These are phyloP conservation scores for Trypanosoma platydactyli DNA, from an alignment of 208 protist genomes.

Conservation along the genomic window DNA sequence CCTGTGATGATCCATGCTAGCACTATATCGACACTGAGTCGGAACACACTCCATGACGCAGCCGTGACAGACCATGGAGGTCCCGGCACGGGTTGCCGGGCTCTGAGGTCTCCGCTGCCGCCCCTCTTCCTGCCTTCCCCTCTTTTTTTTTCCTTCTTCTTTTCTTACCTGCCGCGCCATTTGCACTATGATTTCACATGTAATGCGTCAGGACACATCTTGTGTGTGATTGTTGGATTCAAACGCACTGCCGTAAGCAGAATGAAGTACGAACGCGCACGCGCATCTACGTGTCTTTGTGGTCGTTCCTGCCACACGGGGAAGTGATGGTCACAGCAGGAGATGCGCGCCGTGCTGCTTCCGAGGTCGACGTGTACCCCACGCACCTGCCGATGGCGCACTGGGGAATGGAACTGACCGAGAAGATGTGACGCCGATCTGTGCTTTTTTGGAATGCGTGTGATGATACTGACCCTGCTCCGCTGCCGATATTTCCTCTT, in stretches of 20 bases:
- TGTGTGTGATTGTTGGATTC: constrained; percentile 40
- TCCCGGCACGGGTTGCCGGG: constrained; percentile 13
- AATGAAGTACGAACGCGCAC: constrained; percentile 21
- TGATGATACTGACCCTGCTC: constrained; percentile 19
- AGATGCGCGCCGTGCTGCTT: neutral
- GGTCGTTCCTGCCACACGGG: too few species aligned
- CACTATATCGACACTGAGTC: constrained; percentile 39
- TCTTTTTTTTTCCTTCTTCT: neutral
- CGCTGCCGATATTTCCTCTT: constrained; percentile 4
- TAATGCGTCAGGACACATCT: constrained; percentile 34
- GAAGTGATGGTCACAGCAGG: too few species aligned
- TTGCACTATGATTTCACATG: constrained; percentile 18
- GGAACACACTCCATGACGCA: constrained; percentile 27
- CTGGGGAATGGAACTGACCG: constrained; percentile 44
- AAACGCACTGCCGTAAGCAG: constrained; percentile 53
- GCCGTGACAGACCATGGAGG: constrained; percentile 27
- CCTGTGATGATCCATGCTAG: constrained; percentile 32
- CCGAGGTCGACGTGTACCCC: constrained; percentile 41
- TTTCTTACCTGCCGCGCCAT: neutral
- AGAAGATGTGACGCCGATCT: constrained; percentile 4
- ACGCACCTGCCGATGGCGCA: constrained; percentile 21
- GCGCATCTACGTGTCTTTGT: constrained; percentile 6
- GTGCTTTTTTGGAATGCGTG: neutral
- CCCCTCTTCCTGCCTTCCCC: neutral
- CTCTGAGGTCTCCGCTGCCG: neutral